phyloP scores from a whole-genome alignment of 139 green algal genomes.

The Picochlorum costavermella region DNA sequence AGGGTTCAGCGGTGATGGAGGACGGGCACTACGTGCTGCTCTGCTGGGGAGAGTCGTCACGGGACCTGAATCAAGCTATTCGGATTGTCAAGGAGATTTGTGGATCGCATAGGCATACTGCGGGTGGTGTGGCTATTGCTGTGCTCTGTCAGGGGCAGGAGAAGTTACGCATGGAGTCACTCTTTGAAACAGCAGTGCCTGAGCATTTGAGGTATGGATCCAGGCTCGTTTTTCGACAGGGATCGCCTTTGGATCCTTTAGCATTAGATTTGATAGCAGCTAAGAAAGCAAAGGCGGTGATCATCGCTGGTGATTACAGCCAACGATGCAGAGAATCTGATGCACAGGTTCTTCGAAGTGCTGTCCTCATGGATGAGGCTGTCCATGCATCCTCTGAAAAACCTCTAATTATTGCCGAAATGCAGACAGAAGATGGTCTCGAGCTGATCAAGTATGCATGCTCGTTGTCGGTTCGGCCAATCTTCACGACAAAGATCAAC shows the following conservation, averaged over 20 bases:
- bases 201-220: slow-evolving; percentile 22
- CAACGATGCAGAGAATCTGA: not conserved
- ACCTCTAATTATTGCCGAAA: not conserved
- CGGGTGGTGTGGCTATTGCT: slow-evolving; percentile 16
- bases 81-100: slow-evolving; percentile 36
- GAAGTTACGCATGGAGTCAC: slow-evolving; percentile 50
- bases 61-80: slow-evolving; percentile 30
- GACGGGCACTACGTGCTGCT: slow-evolving; percentile 27
- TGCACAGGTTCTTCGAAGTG: slow-evolving; percentile 7
- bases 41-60: slow-evolving; percentile 21
- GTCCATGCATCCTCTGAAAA: not conserved
- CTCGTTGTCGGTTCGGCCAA: slow-evolving; percentile 31
- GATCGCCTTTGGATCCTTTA: slow-evolving; percentile 26
- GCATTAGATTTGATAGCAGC: slow-evolving; percentile 8
- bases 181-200: slow-evolving; percentile 24
- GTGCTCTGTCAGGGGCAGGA: slow-evolving; percentile 34
- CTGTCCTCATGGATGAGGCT: slow-evolving; percentile 17
- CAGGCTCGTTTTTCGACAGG: slow-evolving; percentile 45
- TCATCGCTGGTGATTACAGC: slow-evolving; percentile 15
- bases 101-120: slow-evolving; percentile 17
- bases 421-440: slow-evolving; percentile 20
- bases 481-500: slow-evolving; percentile 47
- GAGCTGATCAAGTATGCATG: slow-evolving; percentile 42
- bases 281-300: slow-evolving; percentile 7
- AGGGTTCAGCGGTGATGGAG: slow-evolving; percentile 34